Conservation (phyloP, 768 basidiomycete genomes). For the Auricularia auricula-judae region DNA sequence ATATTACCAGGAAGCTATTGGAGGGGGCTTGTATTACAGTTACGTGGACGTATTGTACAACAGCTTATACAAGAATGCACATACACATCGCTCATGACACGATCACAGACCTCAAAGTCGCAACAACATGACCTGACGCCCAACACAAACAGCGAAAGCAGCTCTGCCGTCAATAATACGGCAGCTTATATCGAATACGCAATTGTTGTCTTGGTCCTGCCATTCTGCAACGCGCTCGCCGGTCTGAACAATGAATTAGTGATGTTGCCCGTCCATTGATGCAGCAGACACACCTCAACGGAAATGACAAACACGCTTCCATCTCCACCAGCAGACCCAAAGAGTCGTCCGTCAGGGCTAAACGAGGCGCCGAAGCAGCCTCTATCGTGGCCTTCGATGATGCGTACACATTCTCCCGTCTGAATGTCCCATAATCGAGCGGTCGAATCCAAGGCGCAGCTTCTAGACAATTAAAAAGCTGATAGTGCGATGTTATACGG, state of each 20-base stretch:
- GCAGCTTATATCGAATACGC: not conserved
- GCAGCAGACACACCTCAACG: not conserved
- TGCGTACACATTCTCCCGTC: slow-evolving; percentile 62
- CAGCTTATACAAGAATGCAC: not conserved
- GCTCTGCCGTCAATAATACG: not conserved
- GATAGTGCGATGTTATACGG: not conserved
- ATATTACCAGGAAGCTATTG: not conserved
- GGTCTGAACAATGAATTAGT: not conserved
- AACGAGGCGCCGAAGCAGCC: slow-evolving; percentile 67
- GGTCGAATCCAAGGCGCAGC: slow-evolving; percentile 72
- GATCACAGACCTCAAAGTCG: not conserved
- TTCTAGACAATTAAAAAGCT: slow-evolving; percentile 17
- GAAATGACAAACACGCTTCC: slow-evolving; percentile 22
- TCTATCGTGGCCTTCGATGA: slow-evolving; percentile 60
- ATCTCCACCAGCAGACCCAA: slow-evolving; percentile 74
- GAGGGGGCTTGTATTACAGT: not conserved
- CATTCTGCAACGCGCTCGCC: not conserved
- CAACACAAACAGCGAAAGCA: not conserved
- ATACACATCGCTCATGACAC: not conserved
- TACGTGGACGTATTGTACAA: not conserved
- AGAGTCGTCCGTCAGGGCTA: slow-evolving; percentile 58
- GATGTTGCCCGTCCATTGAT: not conserved
- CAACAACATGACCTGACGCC: not conserved
- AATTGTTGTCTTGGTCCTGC: not conserved
- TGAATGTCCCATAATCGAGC: slow-evolving; percentile 75